A percentile compares a stretch with the other conserved stretches of the same genome.
These are phyloP conservation scores for Neonectria neomacrospora DNA, from an alignment of 2,329 filamentous ascomycete genomes.

Conservation along the genomic window DNA sequence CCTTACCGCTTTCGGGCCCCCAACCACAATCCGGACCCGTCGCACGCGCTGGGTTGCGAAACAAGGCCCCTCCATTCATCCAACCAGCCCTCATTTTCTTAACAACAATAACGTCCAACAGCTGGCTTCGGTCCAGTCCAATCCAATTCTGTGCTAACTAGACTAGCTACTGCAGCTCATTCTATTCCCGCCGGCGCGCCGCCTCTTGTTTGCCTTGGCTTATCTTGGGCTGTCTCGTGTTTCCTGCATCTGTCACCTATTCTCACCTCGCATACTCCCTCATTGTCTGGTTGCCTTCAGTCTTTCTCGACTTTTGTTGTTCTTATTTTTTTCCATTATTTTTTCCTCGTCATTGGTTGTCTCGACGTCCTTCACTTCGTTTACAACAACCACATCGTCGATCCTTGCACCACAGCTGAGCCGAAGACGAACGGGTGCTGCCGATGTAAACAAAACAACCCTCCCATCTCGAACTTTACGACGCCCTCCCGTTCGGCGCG, in stretches of 20 bases:
- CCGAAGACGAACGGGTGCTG: constrained; percentile 30
- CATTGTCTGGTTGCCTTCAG: constrained; percentile 19
- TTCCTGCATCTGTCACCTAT: constrained; percentile 11
- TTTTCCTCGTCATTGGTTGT: constrained; percentile 18
- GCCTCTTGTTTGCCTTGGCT: constrained; percentile 32
- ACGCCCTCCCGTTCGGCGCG: constrained; percentile 20
- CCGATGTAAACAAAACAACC: constrained; percentile 42
- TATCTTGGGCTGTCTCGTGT: constrained; percentile 23
- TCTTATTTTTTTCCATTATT: constrained; percentile 9
- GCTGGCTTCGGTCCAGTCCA: constrained; percentile 19
- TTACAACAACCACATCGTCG: constrained; percentile 26
- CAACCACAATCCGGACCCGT: constrained; percentile 45
- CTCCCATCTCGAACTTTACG: constrained; percentile 14
- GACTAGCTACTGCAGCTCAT: constrained; percentile 26
- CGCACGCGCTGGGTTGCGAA: constrained; percentile 30
- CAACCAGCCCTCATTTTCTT: constrained; percentile 29
- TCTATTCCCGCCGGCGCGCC: constrained; percentile 28
- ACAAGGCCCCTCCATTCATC: constrained; percentile 31
- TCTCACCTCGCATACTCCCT: constrained; percentile 9
- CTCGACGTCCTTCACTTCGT: constrained; percentile 17
- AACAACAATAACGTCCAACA: constrained; percentile 21
- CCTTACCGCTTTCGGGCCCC: constrained; percentile 43
- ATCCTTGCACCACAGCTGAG: constrained; percentile 27
- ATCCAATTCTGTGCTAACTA: constrained; percentile 5
- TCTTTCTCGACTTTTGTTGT: constrained; percentile 11